Conservation (phyloP, 2,329 filamentous ascomycete species). For the Penicillium sp. region DNA sequence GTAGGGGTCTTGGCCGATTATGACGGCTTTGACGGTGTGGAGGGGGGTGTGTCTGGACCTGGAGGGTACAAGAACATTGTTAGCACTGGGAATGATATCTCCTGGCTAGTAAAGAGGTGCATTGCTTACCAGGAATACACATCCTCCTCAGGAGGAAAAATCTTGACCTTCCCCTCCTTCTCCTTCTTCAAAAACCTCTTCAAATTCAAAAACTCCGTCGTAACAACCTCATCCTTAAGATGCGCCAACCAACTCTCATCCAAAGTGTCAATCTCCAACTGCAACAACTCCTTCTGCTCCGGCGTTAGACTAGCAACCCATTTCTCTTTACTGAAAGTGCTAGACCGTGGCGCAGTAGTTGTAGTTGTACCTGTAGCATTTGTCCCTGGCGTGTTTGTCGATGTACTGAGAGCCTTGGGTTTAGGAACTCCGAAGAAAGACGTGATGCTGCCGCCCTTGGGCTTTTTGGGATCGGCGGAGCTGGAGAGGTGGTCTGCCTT, state of each 20-base stretch:
- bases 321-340: constrained; percentile 83
- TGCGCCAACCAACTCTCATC: constrained; percentile 89
- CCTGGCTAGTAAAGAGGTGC: no score
- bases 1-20: constrained; percentile 96
- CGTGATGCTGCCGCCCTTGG: constrained; percentile 77
- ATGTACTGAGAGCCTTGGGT: constrained; percentile 43
- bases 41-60: constrained; percentile 96
- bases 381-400: constrained; percentile 15
- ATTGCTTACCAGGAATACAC: constrained; percentile 85
- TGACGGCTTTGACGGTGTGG: constrained; percentile 85
- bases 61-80: not conserved
- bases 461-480: constrained; percentile 67
- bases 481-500: constrained; percentile 61
- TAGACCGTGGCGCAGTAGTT: constrained; percentile 25
- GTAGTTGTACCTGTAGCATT: constrained; percentile 11
- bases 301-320: constrained; percentile 81
- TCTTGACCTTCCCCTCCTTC: constrained; percentile 71
- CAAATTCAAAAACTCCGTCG: constrained; percentile 80
- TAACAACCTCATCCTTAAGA: constrained; percentile 83
- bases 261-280: constrained; percentile 89
- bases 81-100: not conserved
- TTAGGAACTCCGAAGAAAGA: constrained; percentile 85
- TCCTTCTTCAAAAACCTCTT: constrained; percentile 88
- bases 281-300: constrained; percentile 82
- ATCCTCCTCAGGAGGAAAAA: constrained; percentile 87